Evolutionary conservation across 768 basidiomycete species (phyloP).

Genomic region (Sutorius australiensis): DNA sequence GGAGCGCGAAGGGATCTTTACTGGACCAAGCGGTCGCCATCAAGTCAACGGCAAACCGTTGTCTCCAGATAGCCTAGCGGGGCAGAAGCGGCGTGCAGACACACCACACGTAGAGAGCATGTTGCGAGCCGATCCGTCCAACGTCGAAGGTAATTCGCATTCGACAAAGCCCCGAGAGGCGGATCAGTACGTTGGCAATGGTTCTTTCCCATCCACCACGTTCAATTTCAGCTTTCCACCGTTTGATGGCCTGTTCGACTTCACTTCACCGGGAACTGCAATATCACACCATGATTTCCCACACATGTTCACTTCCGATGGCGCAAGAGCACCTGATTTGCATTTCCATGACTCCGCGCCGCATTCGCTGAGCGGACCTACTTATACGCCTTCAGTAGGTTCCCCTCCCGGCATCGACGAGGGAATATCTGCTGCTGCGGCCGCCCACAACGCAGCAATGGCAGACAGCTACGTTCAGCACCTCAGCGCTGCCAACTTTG

Average conservation of each 20-base stretch:
- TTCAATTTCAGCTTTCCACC: constrained; percentile 75
- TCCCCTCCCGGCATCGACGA: constrained; percentile 37
- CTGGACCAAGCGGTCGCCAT: constrained; percentile 63
- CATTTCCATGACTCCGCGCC: constrained; percentile 31
- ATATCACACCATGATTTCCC: constrained; percentile 36
- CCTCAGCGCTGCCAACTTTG: constrained; percentile 48
- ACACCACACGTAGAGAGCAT: constrained; percentile 77
- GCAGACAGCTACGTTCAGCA: constrained; percentile 67
- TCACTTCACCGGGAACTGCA: constrained; percentile 34
- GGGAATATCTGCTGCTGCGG: constrained; percentile 61
- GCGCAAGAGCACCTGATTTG: constrained; percentile 27
- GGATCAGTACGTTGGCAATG: constrained; percentile 39
- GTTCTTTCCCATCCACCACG: constrained; percentile 60
- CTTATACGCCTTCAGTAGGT: constrained; percentile 36
- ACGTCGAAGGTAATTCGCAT: constrained; percentile 39
- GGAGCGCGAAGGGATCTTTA: constrained; percentile 56
- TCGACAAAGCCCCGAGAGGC: constrained; percentile 31
- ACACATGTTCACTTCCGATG: constrained; percentile 29
- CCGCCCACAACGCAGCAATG: constrained; percentile 64
- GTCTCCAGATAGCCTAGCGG: constrained; percentile 58
- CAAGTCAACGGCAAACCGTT: constrained; percentile 78
- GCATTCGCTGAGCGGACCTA: constrained; percentile 27
- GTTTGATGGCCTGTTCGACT: constrained; percentile 61
- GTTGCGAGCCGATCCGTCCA: constrained; percentile 72
- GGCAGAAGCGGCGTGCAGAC: constrained; percentile 78